These are phyloP conservation scores for Nicotiana undulata DNA, from an alignment of 257 asterid genomes.

Conservation along the genomic window DNA sequence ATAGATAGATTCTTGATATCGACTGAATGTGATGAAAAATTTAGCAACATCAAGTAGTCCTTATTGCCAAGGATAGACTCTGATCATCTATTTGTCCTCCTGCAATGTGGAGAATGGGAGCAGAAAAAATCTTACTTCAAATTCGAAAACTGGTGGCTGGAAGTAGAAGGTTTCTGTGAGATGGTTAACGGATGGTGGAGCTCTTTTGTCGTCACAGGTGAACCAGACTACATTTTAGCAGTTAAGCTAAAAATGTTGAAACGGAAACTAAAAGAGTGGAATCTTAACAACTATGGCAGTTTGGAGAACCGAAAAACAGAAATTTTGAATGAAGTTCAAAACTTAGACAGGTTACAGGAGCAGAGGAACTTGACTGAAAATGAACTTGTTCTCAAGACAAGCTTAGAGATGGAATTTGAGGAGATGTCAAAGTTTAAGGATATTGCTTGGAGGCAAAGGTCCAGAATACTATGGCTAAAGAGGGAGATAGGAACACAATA, in stretches of 20 bases:
- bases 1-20: too few species aligned
- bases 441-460: not conserved
- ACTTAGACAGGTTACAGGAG: not conserved
- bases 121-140: too few species aligned
- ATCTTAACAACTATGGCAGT: not conserved
- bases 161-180: too few species aligned
- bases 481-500: not conserved
- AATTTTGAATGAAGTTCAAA: not conserved
- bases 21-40: too few species aligned
- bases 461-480: not conserved
- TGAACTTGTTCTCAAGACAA: not conserved
- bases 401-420: not conserved
- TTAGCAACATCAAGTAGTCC: too few species aligned
- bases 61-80: too few species aligned
- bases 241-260: not conserved
- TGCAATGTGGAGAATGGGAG: too few species aligned
- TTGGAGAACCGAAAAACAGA: not conserved
- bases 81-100: too few species aligned
- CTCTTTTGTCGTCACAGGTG: not conserved
- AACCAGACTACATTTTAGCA: not conserved
- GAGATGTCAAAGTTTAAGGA: not conserved
- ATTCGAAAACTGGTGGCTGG: too few species aligned
- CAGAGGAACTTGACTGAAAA: not conserved
- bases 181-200: not conserved
- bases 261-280: not conserved